Evolutionary conservation across 768 basidiomycete species (phyloP).

Genomic region (Suillus paluster): DNA sequence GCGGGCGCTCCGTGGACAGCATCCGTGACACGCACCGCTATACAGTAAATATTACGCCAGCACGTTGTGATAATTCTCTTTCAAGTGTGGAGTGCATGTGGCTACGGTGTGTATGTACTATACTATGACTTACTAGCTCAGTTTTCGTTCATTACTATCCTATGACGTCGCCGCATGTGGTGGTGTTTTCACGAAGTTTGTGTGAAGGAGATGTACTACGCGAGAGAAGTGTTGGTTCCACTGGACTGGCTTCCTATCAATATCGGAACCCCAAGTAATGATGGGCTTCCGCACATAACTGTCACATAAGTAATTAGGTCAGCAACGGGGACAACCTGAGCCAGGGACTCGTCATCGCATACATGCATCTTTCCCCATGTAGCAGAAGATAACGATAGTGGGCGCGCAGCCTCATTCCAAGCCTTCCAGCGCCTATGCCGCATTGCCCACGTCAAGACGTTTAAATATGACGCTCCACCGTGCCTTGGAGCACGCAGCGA

Average conservation of each 20-base stretch:
- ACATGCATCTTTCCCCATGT: background rate
- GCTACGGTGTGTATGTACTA: background rate
- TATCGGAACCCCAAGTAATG: background rate
- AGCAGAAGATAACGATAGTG: no score
- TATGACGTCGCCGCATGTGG: background rate
- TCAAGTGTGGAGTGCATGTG: background rate
- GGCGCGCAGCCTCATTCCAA: background rate
- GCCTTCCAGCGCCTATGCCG: background rate
- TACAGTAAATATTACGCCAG: background rate
- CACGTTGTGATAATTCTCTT: background rate
- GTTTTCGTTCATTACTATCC: background rate
- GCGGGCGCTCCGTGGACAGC: slow-evolving; percentile 1
- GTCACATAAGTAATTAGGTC: no score
- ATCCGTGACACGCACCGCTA: background rate
- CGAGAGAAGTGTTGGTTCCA: no score
- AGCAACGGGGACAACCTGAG: background rate
- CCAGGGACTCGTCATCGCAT: no score
- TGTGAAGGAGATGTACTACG: background rate
- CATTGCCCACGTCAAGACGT: background rate
- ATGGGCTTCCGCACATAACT: background rate
- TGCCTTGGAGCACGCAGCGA: slow-evolving; percentile 7
- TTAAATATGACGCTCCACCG: slow-evolving; percentile 13
- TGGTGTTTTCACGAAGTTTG: background rate
- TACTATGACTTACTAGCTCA: background rate
- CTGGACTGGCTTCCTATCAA: background rate